phyloP scores from a whole-genome alignment of 331 rosid species.

The Cydonia oblonga region DNA sequence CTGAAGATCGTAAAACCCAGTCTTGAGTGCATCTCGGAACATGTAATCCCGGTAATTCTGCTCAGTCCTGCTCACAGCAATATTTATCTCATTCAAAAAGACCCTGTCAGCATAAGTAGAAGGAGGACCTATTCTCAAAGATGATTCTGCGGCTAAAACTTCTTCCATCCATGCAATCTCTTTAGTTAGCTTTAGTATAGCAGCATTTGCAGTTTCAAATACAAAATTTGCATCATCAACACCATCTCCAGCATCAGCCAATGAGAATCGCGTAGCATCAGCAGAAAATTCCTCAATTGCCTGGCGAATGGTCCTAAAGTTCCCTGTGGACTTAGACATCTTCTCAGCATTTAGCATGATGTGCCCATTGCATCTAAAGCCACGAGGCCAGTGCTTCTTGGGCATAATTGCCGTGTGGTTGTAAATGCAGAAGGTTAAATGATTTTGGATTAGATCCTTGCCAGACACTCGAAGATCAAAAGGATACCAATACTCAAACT shows the following conservation, averaged over 20 bases:
- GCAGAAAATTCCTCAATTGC: conserved; percentile 93
- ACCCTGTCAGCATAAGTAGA: conserved; percentile 82
- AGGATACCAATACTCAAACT: conserved; percentile 98
- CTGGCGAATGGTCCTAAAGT: conserved; percentile 68
- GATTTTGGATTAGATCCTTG: conserved; percentile 89
- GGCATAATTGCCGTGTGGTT: conserved; percentile 74
- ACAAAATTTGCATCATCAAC: conserved; percentile 95
- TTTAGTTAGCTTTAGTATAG: conserved; percentile 71
- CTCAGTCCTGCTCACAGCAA: conserved; percentile 65
- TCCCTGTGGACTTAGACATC: conserved; percentile 92
- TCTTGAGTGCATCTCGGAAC: conserved; percentile 85
- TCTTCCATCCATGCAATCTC: conserved; percentile 90
- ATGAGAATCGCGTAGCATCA: conserved; percentile 79
- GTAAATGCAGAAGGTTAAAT: conserved; percentile 74
- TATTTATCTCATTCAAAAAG: conserved; percentile 77
- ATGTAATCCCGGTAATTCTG: conserved; percentile 56
- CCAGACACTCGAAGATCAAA: conserved; percentile 92
- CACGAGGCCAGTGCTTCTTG: conserved; percentile 76
- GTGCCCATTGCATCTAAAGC: conserved; percentile 88
- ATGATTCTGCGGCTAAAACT: conserved; percentile 49
- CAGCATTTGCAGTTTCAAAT: conserved; percentile 83
- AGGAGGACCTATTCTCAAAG: conserved; percentile 73
- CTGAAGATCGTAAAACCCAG: conserved; percentile 89
- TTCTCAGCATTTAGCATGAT: conserved; percentile 81
- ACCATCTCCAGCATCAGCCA: conserved; percentile 98